Evolutionary conservation across 305 asterid species (phyloP), one percentile per base, ranked within the genome.

Genomic region (Rubia tinctorum): DNA sequence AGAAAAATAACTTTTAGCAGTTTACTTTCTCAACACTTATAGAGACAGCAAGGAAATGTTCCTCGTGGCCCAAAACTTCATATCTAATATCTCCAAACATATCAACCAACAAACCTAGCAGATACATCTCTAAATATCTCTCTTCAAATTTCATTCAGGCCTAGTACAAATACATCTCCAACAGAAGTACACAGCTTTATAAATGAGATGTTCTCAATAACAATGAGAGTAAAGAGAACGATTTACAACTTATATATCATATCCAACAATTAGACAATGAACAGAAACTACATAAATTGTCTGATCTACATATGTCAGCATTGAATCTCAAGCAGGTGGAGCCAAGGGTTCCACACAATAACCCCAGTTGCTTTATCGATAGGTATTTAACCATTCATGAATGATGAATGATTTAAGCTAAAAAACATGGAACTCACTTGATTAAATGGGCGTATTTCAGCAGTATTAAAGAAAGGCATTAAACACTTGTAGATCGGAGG

Each of bases 361-460:
- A 25, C 22, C 5, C 39, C 55, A 44, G 13, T 53, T 70, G 34
- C 60, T 71, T n/a, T 22, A 15, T 55, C 2, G 7, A 23, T 27
- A 15, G 17, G 76, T 27, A 66, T n/a, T 13, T 49, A 34, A 25
- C 55, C 55, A 60, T 25, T n/a, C 40, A 75, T 20, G 61, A 7
- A 18, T 0, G 7, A 12, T 6, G 45, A 44, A 58, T 45, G 4
- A 60, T 60, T 14, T 23, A 25, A 18, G 63, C 43, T 11, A 17
- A 20, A 1, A 37, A 66, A 58, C 15, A 15, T 27, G 43, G 63
- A 64, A 75, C 86, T 85, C 74, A 90, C 97, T 82, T 93, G 98
- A 78, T 93, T 93, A 84, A 91, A 93, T 47, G 98, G 97, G 64
- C 97, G 93, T 39, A 96, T 91, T 79, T 93, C 97, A 8, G 96